Percentiles rank a stretch among this genome's conserved stretches.
These are phyloP conservation scores for Oryza brachyantha DNA, from an alignment of 176 grass and related monocot genomes.

Conservation along the genomic window DNA sequence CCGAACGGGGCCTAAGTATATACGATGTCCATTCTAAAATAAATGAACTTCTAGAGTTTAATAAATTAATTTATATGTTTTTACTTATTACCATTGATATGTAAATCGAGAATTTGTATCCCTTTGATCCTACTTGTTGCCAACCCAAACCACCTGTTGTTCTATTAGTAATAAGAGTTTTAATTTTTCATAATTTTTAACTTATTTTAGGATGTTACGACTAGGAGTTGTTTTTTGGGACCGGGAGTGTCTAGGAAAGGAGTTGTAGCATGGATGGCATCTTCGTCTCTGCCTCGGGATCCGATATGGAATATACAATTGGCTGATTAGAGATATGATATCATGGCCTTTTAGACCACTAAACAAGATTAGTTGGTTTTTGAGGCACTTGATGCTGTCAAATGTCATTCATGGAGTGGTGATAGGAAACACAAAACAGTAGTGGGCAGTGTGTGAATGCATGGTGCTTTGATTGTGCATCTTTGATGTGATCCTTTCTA, in stretches of 20 bases:
- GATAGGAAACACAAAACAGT: neutral
- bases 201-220: no score
- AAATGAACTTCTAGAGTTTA: no score
- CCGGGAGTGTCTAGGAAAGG: neutral
- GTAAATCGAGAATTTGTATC: no score
- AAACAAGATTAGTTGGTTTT: neutral
- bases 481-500: slow-evolving; percentile 4
- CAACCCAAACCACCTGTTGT: no score
- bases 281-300: slow-evolving; percentile 20
- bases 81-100: no score
- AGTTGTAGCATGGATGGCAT: slow-evolving; percentile 7
- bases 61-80: no score
- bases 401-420: neutral
- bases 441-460: neutral
- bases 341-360: neutral
- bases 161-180: no score
- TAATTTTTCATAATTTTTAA: no score
- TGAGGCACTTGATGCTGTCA: neutral
- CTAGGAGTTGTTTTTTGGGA: no score
- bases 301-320: slow-evolving; percentile 11
- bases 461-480: slow-evolving; percentile 9
- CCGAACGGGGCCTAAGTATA: no score
- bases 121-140: no score
- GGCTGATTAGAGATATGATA: neutral
- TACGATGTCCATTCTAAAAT: no score